Percentiles rank a stretch among this genome's conserved stretches.
Conservation (phyloP, 441 rosid species). For the Arabidopsis hybrid region DNA sequence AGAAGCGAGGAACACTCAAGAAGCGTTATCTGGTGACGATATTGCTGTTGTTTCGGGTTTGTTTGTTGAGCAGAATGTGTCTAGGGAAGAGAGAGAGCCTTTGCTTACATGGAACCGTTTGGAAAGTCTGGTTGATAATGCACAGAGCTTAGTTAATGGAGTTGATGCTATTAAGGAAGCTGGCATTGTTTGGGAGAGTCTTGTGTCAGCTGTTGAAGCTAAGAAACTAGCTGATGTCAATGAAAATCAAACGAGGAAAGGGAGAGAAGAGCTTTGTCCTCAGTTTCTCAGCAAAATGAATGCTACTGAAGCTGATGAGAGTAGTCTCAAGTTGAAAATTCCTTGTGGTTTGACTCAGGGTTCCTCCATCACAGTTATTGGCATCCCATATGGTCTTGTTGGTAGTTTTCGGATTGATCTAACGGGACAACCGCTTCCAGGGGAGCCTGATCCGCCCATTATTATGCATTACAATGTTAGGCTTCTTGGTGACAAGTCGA, state of each 20-base stretch:
- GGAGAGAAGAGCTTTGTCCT: slow-evolving; percentile 84
- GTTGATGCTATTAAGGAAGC: slow-evolving; percentile 95
- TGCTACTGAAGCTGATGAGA: slow-evolving; percentile 62
- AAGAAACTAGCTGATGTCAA: slow-evolving; percentile 57
- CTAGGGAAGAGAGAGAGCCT: slow-evolving; percentile 69
- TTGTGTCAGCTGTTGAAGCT: slow-evolving; percentile 72
- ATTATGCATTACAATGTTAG: slow-evolving; percentile 93
- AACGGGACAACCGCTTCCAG: slow-evolving; percentile 92
- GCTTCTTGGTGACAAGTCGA: slow-evolving; percentile 92
- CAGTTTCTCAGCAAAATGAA: slow-evolving; percentile 85
- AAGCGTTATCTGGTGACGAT: slow-evolving; percentile 64
- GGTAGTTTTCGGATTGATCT: slow-evolving; percentile 88
- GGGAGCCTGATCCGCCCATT: slow-evolving; percentile 98
- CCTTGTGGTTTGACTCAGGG: slow-evolving; percentile 98
- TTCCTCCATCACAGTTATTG: slow-evolving; percentile 88
- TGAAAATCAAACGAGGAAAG: slow-evolving; percentile 56
- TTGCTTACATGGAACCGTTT: slow-evolving; percentile 79
- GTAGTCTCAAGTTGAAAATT: slow-evolving; percentile 59
- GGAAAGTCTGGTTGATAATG: slow-evolving; percentile 64
- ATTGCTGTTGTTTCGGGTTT: slow-evolving; percentile 51
- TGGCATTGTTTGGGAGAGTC: slow-evolving; percentile 80
- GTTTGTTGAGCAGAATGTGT: slow-evolving; percentile 68
- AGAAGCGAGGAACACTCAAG: slow-evolving; percentile 61
- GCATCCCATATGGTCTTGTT: slow-evolving; percentile 87
- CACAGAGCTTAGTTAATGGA: slow-evolving; percentile 75